phyloP scores from a whole-genome alignment of 352 stramenopile genomes.

The Peronospora destructor region DNA sequence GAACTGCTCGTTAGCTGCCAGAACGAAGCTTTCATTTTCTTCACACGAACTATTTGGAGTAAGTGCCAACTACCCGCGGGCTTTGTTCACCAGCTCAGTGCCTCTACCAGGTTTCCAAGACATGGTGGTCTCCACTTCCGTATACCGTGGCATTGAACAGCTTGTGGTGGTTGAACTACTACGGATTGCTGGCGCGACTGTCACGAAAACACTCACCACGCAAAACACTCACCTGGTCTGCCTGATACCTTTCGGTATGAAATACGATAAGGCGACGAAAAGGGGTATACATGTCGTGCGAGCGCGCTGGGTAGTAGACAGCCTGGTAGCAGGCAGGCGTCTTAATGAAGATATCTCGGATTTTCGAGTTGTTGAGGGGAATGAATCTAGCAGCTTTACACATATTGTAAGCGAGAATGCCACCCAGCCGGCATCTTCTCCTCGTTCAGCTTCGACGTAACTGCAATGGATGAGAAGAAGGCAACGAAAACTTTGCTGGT shows the following conservation, averaged over 20 bases:
- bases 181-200: slow-evolving; percentile 41
- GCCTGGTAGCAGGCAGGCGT: slow-evolving; percentile 39
- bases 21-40: slow-evolving; percentile 39
- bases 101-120: slow-evolving; percentile 45
- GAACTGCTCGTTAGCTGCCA: slow-evolving; percentile 48
- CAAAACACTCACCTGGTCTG: slow-evolving; percentile 69
- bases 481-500: too few species aligned
- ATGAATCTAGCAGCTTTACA: slow-evolving; percentile 4
- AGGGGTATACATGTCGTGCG: slow-evolving; percentile 49
- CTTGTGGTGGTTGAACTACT: slow-evolving; percentile 56
- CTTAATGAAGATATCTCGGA: slow-evolving; percentile 27
- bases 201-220: slow-evolving; percentile 44
- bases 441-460: slow-evolving; percentile 3
- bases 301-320: slow-evolving; percentile 63
- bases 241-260: slow-evolving; percentile 42
- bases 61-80: slow-evolving; percentile 32
- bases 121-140: slow-evolving; percentile 47
- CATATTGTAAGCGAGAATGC: slow-evolving; percentile 8
- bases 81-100: slow-evolving; percentile 39
- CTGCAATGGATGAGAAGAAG: too few species aligned
- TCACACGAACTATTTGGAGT: slow-evolving; percentile 44
- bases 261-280: slow-evolving; percentile 51
- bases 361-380: slow-evolving; percentile 21
- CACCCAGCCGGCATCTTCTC: slow-evolving; percentile 1
- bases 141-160: slow-evolving; percentile 57